Evolutionary conservation across 2,329 filamentous ascomycete genomes (phyloP), one percentile per base, ranked within the genome.

Genomic region (Pseudocercospora ulei): DNA sequence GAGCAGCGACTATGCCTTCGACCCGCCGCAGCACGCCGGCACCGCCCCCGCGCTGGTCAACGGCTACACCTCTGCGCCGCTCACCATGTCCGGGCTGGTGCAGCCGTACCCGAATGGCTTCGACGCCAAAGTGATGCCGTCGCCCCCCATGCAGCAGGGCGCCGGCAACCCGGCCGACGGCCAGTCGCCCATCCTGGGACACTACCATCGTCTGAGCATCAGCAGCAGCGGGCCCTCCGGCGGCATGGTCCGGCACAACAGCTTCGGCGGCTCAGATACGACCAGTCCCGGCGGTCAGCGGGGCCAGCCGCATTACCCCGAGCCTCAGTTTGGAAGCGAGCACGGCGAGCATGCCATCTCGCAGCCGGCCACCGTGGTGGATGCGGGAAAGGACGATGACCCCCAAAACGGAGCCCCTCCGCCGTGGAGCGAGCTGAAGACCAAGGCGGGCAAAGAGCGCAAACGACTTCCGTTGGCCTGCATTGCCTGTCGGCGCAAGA

Each of bases 401-500:
- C 30, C 33, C 3, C 27, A 30, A 16, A 26, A 19, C 14, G 43
- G 38, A 26, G 27, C 42, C 24, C 25, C 54, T 13, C 68, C 68
- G 14, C 49, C 67, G 8, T 71, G 68, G 68, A 67, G 61, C 47
- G 68, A 71, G 53, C 61, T 71, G 56, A 71, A 70, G 58, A 71
- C 68, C 3, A 71, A 71, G 56, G 90, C 90, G 2, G 90, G 90
- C 9, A 98, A 96, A 62, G 90, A 96, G 61, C 76, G 90, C 36
- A 96, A 96, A 62, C 74, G 90, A 27, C 66, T 98, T 20, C 90
- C 90, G 2, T 69, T 96, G 36, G 90, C 90, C 9, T 98, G 90
- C 59, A 95, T 96, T 54, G 87, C 87, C 23, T 98, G 90, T 57
- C 76, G 90, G 20, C 75, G 90, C 55, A 98, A 98, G 67, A 98